These are phyloP conservation scores for Helichrysum umbraculigerum DNA, from an alignment of 129 eudicot genomes.

Conservation along the genomic window DNA sequence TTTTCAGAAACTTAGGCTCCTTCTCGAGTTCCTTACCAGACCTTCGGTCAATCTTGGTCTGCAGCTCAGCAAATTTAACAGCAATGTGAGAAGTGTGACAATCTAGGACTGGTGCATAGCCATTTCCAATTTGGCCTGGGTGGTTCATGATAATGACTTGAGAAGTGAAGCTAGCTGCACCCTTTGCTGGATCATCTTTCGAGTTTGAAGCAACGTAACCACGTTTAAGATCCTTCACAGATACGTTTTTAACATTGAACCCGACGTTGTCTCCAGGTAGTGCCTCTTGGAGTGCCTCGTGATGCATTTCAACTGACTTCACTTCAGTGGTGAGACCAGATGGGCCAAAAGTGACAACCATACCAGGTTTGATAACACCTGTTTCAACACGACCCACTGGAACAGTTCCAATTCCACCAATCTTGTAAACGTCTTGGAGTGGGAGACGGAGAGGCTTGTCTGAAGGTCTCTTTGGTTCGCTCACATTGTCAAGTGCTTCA, in stretches of 20 bases:
- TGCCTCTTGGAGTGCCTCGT: slow-evolving; percentile 37
- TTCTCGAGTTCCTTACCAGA: slow-evolving; percentile 48
- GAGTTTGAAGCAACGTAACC: slow-evolving; percentile 50
- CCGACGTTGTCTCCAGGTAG: slow-evolving; percentile 44
- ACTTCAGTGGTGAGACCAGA: slow-evolving; percentile 40
- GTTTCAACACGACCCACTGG: slow-evolving; percentile 49
- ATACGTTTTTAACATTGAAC: slow-evolving; percentile 42
- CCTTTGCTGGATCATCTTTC: slow-evolving; percentile 45
- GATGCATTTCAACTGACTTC: slow-evolving; percentile 47
- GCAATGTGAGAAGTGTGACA: slow-evolving; percentile 46
- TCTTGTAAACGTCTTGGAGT: slow-evolving; percentile 46
- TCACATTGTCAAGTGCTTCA: slow-evolving; percentile 41
- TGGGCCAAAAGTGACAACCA: slow-evolving; percentile 46
- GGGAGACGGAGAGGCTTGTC: slow-evolving; percentile 52
- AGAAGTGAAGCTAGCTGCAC: slow-evolving; percentile 37
- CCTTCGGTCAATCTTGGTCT: slow-evolving; percentile 47
- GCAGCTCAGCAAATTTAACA: slow-evolving; percentile 44
- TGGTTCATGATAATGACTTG: slow-evolving; percentile 47
- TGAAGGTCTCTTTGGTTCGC: slow-evolving; percentile 43
- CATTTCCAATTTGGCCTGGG: slow-evolving; percentile 44
- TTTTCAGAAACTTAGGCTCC: slow-evolving; percentile 43
- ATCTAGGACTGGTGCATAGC: slow-evolving; percentile 41
- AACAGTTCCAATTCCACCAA: slow-evolving; percentile 49
- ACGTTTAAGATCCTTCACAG: slow-evolving; percentile 47
- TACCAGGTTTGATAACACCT: slow-evolving; percentile 38